A percentile compares a stretch with the other conserved stretches of the same genome.
Evolutionary conservation across 1,284 basidiomycete genomes (phyloP).

Genomic region (Laetiporus sulphureus): DNA sequence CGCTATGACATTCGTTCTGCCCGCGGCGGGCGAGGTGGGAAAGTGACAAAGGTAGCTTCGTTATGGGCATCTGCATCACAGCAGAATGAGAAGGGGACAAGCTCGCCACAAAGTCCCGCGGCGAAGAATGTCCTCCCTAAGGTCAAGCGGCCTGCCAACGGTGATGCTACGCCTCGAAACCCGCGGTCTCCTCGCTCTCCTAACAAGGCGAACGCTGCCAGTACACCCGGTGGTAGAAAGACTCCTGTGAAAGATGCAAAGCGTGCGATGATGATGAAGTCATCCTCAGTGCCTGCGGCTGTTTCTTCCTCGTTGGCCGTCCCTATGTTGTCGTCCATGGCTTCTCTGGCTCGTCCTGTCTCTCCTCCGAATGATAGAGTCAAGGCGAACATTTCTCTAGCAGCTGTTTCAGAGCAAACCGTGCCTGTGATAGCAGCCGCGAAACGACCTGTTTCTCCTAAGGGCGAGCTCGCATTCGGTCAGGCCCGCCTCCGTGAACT

Average conservation of each 20-base stretch:
- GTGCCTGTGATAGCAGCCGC: constrained; percentile 1
- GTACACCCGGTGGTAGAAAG: too few relatives aligned
- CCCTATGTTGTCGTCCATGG: constrained; percentile 65
- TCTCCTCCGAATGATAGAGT: constrained; percentile 15
- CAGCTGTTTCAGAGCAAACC: too few relatives aligned
- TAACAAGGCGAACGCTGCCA: too few relatives aligned
- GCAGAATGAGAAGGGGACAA: constrained; percentile 3
- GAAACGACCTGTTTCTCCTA: constrained; percentile 17
- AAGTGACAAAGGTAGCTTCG: constrained; percentile 65
- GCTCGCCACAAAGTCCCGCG: constrained; percentile 3
- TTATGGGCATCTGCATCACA: constrained; percentile 53
- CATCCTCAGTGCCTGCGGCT: constrained; percentile 54
- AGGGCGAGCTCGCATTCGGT: constrained; percentile 57
- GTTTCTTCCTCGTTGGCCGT: constrained; percentile 63
- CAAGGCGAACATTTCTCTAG: constrained; percentile 16
- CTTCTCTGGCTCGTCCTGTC: constrained; percentile 54
- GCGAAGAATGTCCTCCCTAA: background rate
- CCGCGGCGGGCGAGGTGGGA: constrained; percentile 70
- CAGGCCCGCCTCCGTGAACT: constrained; percentile 68
- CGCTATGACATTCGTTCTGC: constrained; percentile 74
- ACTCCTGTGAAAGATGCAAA: too few relatives aligned
- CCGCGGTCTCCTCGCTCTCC: constrained; percentile 19
- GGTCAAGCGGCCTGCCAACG: background rate
- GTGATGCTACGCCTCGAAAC: constrained; percentile 10
- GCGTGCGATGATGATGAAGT: constrained; percentile 37